These are phyloP conservation scores for Clonostachys chloroleuca DNA, from an alignment of 2,329 filamentous ascomycete species.

Conservation along the genomic window DNA sequence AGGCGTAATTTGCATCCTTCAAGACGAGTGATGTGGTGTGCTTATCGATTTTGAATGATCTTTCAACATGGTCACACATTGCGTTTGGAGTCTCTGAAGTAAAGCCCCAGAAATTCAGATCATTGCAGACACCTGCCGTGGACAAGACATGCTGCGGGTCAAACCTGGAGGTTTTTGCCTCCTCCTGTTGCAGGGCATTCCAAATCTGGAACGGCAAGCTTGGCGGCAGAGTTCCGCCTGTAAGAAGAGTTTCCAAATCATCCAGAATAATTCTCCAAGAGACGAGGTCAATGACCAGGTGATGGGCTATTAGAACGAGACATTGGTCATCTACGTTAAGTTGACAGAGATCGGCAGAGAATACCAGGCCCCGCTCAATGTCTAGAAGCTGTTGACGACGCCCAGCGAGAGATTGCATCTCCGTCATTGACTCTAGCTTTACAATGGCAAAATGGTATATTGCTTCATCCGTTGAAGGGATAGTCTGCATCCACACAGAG, in stretches of 20 bases:
- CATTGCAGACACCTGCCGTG: too few species aligned
- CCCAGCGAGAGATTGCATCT: conserved; percentile 6
- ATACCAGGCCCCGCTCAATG: conserved; percentile 3
- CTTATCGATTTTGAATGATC: neutral
- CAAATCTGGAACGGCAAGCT: conserved; percentile 25
- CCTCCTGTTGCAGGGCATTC: conserved; percentile 2
- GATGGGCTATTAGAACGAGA: conserved; percentile 27
- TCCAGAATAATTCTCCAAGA: conserved; percentile 38
- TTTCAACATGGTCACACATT: too few species aligned
- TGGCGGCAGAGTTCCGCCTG: conserved; percentile 22
- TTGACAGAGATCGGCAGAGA: conserved; percentile 9
- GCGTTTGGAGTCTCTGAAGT: too few species aligned
- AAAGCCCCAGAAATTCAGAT: too few species aligned
- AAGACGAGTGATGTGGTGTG: conserved; percentile 7
- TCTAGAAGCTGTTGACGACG: conserved; percentile 2
- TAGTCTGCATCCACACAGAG: conserved; percentile 3
- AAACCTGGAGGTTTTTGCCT: too few species aligned
- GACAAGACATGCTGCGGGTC: too few species aligned
- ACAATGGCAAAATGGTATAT: neutral
- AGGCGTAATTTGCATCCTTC: conserved; percentile 10
- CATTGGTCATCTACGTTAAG: conserved; percentile 4
- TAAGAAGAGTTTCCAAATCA: conserved; percentile 32
- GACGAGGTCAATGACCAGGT: conserved; percentile 37
- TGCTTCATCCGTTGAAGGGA: neutral
- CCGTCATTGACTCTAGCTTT: neutral